A percentile compares a stretch with the other conserved stretches of the same genome.
phyloP scores from a whole-genome alignment of 2,329 filamentous ascomycete genomes.

The Teratosphaeria viscida region DNA sequence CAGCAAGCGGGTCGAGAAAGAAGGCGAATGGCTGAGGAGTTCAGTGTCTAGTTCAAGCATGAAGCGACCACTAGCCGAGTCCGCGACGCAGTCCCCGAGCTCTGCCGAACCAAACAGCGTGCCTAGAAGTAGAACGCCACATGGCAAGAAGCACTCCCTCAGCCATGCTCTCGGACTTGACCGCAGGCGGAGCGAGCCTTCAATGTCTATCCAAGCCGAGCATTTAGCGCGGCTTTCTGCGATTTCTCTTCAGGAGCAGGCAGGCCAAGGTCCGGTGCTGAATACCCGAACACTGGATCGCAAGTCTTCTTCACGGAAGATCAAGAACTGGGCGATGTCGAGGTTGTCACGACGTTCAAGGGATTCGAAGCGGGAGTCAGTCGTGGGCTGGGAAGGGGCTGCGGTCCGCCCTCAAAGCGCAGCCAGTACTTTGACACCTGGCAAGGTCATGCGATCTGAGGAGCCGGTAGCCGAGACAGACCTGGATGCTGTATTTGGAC shows the following conservation, averaged over 20 bases:
- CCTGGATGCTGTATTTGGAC: conserved; percentile 22
- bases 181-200: conserved; percentile 31
- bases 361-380: conserved; percentile 22
- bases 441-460: conserved; percentile 1
- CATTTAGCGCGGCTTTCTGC: conserved; percentile 20
- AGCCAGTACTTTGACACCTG: conserved; percentile 4
- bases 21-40: conserved; percentile 24
- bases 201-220: conserved; percentile 16
- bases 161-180: conserved; percentile 53
- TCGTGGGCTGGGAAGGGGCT: neutral
- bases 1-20: conserved; percentile 19
- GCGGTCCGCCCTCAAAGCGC: conserved; percentile 5
- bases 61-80: conserved; percentile 15
- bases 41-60: conserved; percentile 9
- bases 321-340: conserved; percentile 56
- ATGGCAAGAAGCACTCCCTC: conserved; percentile 54
- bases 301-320: conserved; percentile 47
- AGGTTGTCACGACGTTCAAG: conserved; percentile 51
- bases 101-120: conserved; percentile 12
- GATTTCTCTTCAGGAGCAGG: conserved; percentile 20
- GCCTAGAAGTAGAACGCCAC: conserved; percentile 3
- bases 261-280: neutral
- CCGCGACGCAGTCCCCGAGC: conserved; percentile 6
- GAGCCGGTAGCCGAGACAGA: conserved; percentile 20
- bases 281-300: conserved; percentile 4